Base-by-base conservation (phyloP, 495 filamentous ascomycete genomes). In the Parathielavia hyrcaniae region DNA sequence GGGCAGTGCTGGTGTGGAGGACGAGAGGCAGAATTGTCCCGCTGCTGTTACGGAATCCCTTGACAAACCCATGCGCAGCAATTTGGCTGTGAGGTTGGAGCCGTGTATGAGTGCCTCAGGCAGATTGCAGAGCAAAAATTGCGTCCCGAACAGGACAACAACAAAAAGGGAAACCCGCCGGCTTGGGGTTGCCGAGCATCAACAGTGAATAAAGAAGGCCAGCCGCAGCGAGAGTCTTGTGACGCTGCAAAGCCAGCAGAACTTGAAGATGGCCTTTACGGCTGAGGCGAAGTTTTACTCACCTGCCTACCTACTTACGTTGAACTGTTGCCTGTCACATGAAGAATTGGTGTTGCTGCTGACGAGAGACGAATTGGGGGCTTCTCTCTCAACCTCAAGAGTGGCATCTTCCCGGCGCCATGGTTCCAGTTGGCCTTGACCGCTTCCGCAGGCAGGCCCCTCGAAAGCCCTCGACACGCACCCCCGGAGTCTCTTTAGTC, bases 351-450 rank as follows among this genome's bases (percentile, higher is more conserved):
- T 30, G 26, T 30, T 30, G 26, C 26, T 30, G 3, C 26, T 30
- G 26, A 30, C 26, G 26, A 30, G 26, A 30, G 26, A 30, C 26
- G 26, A 30, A 3, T 30, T 30, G 26, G 26, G 26, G 26, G n/a
- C n/a, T 49, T 13, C 35, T 36, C 35, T n/a, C n/a, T n/a, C 10
- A 39, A 12, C 36, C 36, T n/a, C n/a, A 9, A 12, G 11, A 22
- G 48, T 20, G 40, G 50, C 49, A 38, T 58, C 45, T 62, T n/a
- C 55, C 50, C 60, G 51, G 55, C 55, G 45, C 49, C 50, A 50
- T 41, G 55, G 60, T 55, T 41, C 55, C 60, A 62, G 56, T 54
- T 56, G 55, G 36, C 41, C 51, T 61, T 67, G 65, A 63, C 65
- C 65, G 65, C 65, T 56, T 61, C 43, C 44, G 53, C 41, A 12